Base-by-base conservation (phyloP, 106 monocot species). In the Allium sativum region DNA sequence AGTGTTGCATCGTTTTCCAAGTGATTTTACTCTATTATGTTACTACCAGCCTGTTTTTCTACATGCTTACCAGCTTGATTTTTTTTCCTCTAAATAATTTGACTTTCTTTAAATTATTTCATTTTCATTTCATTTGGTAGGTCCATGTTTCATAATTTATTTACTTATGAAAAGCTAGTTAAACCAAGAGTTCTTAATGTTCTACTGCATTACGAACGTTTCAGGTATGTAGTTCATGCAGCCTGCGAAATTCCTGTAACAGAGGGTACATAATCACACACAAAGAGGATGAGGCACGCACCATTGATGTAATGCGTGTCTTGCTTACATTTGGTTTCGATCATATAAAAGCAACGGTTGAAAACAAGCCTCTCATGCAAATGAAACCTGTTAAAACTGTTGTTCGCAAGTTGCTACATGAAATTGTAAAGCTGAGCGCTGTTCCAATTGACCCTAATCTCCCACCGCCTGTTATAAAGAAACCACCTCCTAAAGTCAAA, bases 181-280 rank as follows among this genome's bases (percentile, higher is more conserved):
- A 17, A 47, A 69, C 48, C 31, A 41, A 40, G 42, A 17, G 19
- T 40, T 48, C 15, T 69, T n/a, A 42, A 42, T 65, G 12, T 55
- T 18, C 18, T 55, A 55, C 19, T 11, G 13, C 42, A 9, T 42
- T 41, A 8, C 21, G 15, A 12, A 58, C n/a, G 16, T 76, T 70
- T 67, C 76, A 98, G 98, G 98, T 98, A 12, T 98, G 98, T 67
- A 98, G 98, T 79, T 72, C 92, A 68, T 98, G 98, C 85, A 85
- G 67, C 56, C 70, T 98, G 65, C 76, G 98, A 52, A 88, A 80
- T 67, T 62, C 80, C 13, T 98, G 98, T 62, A 58, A 77, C 22
- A 80, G 84, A 76, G 98, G 92, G 59, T 98, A 88, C 72, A 80
- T 98, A 64, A 78, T 87, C 14, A 74, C 84, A 12, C 73, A 57